Evolutionary conservation across 1,284 basidiomycete species (phyloP), one percentile per base, ranked within the genome.

Genomic region (Moniliophthora roreri): DNA sequence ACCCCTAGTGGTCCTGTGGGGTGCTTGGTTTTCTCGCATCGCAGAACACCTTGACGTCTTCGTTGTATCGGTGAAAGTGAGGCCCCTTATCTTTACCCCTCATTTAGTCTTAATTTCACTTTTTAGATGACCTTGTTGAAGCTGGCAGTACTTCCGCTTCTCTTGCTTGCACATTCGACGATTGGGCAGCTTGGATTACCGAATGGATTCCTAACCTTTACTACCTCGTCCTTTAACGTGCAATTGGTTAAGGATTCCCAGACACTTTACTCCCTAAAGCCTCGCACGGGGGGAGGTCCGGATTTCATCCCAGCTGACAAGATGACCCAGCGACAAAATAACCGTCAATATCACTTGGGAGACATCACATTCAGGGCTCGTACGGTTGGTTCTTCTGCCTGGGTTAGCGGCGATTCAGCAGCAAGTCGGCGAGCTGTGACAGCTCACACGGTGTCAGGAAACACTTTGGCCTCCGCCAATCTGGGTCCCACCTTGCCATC

Each of bases 201-300:
- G 10, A 68, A 80, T 69, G 80, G 80, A 8, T 77, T 80, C 51
- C 55, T 75, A 28, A 68, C 71, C 13, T 77, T 81, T 64, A 72
- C 69, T 34, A 76, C 77, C 4, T 66, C 78, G 0, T 60, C 64
- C 2, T 79, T 83, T 62, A 61, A 70, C 10, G 58, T 79, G 10
- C 72, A 76, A 56, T 69, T 82, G 13, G 79, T 83, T 40, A 80
- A 78, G 57, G 81, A 83, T 58, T 82, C 81, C 0, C 81, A 84
- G 63, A 81, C 79, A 0, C 65, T 81, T 1, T 82, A 79, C 59
- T 82, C 80, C 4, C 63, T 82, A 48, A 73, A 69, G 48, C 72
- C 79, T 4, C 57, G 60, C 20, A 59, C 59, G 24, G 63, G 66
- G 3, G 64, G 66, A 21, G 41, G 50, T 2, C 81, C 82, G 61